Evolutionary conservation across 2,329 filamentous ascomycete species (phyloP).

Genomic region (Dothidotthia symphoricarpi): DNA sequence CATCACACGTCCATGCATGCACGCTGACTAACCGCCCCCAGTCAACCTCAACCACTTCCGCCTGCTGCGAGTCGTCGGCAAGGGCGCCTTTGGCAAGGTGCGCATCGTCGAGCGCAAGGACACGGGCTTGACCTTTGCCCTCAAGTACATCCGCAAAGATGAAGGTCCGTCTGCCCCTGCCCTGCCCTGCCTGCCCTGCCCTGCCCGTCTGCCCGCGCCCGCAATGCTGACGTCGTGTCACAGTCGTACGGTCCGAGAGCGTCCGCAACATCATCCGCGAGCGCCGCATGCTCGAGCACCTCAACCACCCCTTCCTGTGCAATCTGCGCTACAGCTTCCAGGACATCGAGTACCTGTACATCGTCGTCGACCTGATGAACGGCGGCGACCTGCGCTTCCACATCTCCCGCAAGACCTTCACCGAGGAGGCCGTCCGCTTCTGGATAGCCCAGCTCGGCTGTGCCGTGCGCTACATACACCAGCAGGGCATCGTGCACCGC

Average conservation of each 20-base stretch:
- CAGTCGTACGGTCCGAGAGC: constrained; percentile 95
- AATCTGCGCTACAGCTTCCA: constrained; percentile 99
- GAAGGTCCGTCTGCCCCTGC: constrained; percentile 63
- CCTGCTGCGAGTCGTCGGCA: constrained; percentile 89
- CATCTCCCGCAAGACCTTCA: constrained; percentile 96
- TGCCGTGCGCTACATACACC: constrained; percentile 62
- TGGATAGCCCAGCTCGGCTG: constrained; percentile 96
- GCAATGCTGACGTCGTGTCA: constrained; percentile 32
- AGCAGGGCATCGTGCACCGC: constrained; percentile 45
- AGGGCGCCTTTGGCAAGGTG: constrained; percentile 97
- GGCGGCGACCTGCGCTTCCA: constrained; percentile 96
- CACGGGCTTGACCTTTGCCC: constrained; percentile 85
- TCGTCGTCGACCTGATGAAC: constrained; percentile 97
- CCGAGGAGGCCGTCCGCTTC: constrained; percentile 92
- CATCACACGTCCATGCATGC: background rate
- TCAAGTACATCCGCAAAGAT: constrained; percentile 99
- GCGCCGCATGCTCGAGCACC: constrained; percentile 93
- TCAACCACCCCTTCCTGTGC: constrained; percentile 97
- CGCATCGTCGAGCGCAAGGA: constrained; percentile 98
- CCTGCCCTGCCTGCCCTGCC: constrained; percentile 2
- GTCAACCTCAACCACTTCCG: constrained; percentile 98
- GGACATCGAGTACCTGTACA: constrained; percentile 98
- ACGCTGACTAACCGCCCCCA: constrained; percentile 40
- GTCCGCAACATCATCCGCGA: constrained; percentile 98
- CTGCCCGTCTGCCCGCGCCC: background rate